Evolutionary conservation across 1,284 basidiomycete species (phyloP), one percentile per base, ranked within the genome.

Genomic region (Moesziomyces antarcticus): DNA sequence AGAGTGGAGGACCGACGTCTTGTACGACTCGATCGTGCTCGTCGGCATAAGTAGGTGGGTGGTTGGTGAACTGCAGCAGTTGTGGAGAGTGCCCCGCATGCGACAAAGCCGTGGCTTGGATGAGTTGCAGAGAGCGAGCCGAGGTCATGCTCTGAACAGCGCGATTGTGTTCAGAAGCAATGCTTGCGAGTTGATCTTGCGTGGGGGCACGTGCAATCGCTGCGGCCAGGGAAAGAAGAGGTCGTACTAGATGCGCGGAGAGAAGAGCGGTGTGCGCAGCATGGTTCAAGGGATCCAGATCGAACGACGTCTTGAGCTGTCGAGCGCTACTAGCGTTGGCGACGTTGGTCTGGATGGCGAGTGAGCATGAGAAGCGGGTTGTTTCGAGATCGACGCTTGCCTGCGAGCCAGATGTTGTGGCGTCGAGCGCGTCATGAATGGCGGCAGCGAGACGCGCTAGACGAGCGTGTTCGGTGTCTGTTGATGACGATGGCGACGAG

Each of bases 241-340:
- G 46, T 3, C 25, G 46, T 5, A 30, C n/a, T 18, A 48, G 25
- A 25, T 48, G 46, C 5, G 46, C 13, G 3, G 46, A 48, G 46
- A 48, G 46, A 30, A 48, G 27, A 11, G 50, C 56, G n/a, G 66
- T 24, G 18, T 42, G 16, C 18, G 66, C 40, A 8, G 66, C 47
- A 18, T 63, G 66, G 25, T 61, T 56, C 14, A 70, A 54, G 13
- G 57, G 56, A 35, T 70, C 68, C 9, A 70, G 61, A 41, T 70
- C 68, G 41, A 70, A 70, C 2, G 68, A 56, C 2, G 54, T 54
- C 30, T 57, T 70, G 54, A 70, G 49, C n/a, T 43, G 25, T 11
- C n/a, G 13, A 20, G 30, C 21, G 35, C 14, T 16, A 1, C 33
- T 8, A 9, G 40, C 50, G 18, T 48, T 13, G 18, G 53, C 33